These are phyloP conservation scores for Tulasnella sp. DNA, from an alignment of 768 basidiomycete genomes.

Conservation along the genomic window DNA sequence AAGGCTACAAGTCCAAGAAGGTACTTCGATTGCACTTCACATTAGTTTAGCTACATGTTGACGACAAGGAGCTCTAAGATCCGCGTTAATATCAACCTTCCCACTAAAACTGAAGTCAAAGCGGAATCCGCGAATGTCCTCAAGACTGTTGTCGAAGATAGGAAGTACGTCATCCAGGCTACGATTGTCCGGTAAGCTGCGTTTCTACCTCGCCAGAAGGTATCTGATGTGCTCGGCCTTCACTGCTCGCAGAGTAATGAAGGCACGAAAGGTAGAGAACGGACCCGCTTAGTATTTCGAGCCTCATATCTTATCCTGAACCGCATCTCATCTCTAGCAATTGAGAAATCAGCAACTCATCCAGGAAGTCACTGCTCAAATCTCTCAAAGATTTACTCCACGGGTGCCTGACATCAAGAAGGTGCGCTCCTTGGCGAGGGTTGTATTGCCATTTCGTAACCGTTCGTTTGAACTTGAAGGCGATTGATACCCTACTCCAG, in stretches of 20 bases:
- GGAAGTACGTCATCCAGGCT: slow-evolving; percentile 50
- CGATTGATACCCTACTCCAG: slow-evolving; percentile 89
- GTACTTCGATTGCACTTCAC: slow-evolving; percentile 8
- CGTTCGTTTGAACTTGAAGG: slow-evolving; percentile 38
- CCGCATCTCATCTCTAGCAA: slow-evolving; percentile 42
- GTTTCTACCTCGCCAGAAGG: neutral
- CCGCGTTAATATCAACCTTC: slow-evolving; percentile 41
- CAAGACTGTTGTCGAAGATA: slow-evolving; percentile 93
- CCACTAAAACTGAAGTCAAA: slow-evolving; percentile 93
- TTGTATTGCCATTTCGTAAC: neutral
- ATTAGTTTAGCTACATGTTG: neutral
- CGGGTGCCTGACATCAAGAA: slow-evolving; percentile 97
- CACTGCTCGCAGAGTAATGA: slow-evolving; percentile 68
- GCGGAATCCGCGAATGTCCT: slow-evolving; percentile 83
- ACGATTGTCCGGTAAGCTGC: slow-evolving; percentile 30
- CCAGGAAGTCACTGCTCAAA: slow-evolving; percentile 85
- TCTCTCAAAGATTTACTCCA: slow-evolving; percentile 82
- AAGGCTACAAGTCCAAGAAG: slow-evolving; percentile 39
- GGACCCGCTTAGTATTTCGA: neutral
- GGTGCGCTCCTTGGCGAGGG: slow-evolving; percentile 42
- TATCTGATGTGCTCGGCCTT: neutral
- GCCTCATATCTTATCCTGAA: neutral
- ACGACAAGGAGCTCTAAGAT: slow-evolving; percentile 31
- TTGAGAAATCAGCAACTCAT: slow-evolving; percentile 92
- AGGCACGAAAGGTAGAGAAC: slow-evolving; percentile 62